A percentile compares a stretch with the other conserved stretches of the same genome.
Evolutionary conservation across 225 moss, liverwort and hornwort genomes (phyloP).

Genomic region (Thuidium tamariscinum): DNA sequence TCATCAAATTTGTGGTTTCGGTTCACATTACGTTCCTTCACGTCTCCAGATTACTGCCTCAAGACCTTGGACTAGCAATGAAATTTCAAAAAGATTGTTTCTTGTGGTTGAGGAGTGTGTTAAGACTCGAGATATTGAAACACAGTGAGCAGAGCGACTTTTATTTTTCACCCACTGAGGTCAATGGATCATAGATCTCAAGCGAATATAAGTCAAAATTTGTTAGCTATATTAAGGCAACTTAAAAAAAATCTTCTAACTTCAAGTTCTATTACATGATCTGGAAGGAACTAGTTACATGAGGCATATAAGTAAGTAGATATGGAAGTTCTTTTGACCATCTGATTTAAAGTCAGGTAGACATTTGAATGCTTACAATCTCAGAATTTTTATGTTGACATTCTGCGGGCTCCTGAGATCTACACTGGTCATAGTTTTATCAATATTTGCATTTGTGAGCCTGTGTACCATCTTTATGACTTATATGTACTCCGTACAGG

Average conservation of each 20-base stretch:
- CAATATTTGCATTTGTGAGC: neutral
- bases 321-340: neutral
- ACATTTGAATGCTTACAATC: neutral
- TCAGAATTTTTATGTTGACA: neutral
- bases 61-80: neutral
- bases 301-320: neutral
- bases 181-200: neutral
- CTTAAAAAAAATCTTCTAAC: no score
- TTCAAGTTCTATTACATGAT: no score
- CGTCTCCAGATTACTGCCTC: neutral
- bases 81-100: neutral
- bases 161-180: neutral
- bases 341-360: neutral
- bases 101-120: neutral
- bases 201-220: no score
- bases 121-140: neutral
- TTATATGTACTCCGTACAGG: conserved; percentile 8
- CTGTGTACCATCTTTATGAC: neutral
- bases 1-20: neutral
- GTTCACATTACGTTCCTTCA: neutral
- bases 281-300: neutral
- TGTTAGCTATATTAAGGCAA: no score
- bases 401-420: neutral
- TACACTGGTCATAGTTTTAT: neutral
- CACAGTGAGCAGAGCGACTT: neutral